phyloP scores from a whole-genome alignment of 106 monocot genomes.

The Acanthochlamys bracteata region DNA sequence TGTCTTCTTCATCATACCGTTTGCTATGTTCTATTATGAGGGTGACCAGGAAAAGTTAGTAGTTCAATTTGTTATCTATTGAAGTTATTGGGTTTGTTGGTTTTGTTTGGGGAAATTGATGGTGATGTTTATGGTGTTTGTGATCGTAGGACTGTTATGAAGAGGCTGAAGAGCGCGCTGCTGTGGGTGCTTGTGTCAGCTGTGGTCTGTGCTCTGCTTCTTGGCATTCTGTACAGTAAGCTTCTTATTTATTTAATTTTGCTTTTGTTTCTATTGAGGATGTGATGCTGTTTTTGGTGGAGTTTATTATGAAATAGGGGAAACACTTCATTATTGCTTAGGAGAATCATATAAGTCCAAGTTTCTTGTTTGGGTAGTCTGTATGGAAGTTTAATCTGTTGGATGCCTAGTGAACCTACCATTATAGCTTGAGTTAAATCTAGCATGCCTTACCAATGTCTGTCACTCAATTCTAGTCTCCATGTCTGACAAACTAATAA shows the following conservation, averaged over 20 bases:
- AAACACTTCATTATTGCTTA: too few species aligned
- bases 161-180: slow-evolving; percentile 68
- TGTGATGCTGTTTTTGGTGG: too few species aligned
- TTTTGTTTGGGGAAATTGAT: background rate
- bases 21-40: slow-evolving; percentile 98
- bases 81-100: background rate
- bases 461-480: too few species aligned
- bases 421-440: too few species aligned
- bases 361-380: too few species aligned
- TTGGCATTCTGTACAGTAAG: slow-evolving; percentile 85
- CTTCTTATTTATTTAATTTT: slow-evolving; percentile 1
- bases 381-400: too few species aligned
- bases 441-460: too few species aligned
- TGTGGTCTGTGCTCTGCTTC: slow-evolving; percentile 64
- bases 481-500: too few species aligned
- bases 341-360: too few species aligned
- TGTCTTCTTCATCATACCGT: slow-evolving; percentile 87
- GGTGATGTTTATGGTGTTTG: background rate
- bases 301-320: too few species aligned
- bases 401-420: too few species aligned
- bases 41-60: slow-evolving; percentile 91
- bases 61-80: too few species aligned
- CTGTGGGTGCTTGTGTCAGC: slow-evolving; percentile 58
- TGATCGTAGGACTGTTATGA: slow-evolving; percentile 52
- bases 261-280: background rate